phyloP scores from a whole-genome alignment of 345 rosid genomes.

The Carallia brachiata region DNA sequence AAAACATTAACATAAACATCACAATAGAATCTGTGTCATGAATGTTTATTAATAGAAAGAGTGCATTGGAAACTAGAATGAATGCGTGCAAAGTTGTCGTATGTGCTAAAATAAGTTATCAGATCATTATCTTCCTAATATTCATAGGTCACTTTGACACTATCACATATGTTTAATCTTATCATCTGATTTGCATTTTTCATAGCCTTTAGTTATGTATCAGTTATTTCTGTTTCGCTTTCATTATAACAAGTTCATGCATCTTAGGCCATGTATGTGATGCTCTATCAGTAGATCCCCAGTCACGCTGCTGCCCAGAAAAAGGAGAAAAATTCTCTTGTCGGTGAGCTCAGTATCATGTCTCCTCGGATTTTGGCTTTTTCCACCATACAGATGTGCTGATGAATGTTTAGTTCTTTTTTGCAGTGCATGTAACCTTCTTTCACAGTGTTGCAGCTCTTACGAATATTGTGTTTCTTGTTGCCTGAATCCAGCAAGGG shows the following conservation, averaged over 20 bases:
- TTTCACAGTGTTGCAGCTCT: slow-evolving; percentile 77
- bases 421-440: slow-evolving; percentile 74
- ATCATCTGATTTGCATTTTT: background rate
- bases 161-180: background rate
- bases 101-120: too few species aligned
- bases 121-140: too few species aligned
- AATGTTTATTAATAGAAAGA: too few species aligned
- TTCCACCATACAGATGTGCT: background rate
- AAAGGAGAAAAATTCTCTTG: slow-evolving; percentile 88
- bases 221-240: slow-evolving; percentile 3
- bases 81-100: too few species aligned
- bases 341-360: slow-evolving; percentile 61
- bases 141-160: too few species aligned
- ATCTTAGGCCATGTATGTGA: slow-evolving; percentile 79
- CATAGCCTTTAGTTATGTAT: background rate
- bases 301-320: slow-evolving; percentile 74
- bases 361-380: slow-evolving; percentile 5
- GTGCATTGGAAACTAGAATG: too few species aligned
- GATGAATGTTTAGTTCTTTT: slow-evolving; percentile 10
- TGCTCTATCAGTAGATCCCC: slow-evolving; percentile 72
- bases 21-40: too few species aligned
- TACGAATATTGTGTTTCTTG: slow-evolving; percentile 94
- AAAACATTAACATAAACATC: background rate
- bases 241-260: background rate
- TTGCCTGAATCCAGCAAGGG: slow-evolving; percentile 73